Conservation (phyloP, 2,329 filamentous ascomycete species). For the Colletotrichum caudatum region DNA sequence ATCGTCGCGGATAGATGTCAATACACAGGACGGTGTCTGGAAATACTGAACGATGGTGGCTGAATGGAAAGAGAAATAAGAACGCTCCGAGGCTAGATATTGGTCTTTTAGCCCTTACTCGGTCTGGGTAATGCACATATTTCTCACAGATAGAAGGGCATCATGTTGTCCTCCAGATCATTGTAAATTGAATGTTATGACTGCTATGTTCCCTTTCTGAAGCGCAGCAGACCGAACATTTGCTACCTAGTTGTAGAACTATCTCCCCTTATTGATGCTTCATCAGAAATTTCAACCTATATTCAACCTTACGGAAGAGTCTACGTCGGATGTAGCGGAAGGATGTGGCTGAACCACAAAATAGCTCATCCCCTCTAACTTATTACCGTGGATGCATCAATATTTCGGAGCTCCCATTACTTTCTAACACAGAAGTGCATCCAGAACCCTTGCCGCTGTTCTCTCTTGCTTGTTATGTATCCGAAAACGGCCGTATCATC, state of each 20-base stretch:
- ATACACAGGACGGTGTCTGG: neutral
- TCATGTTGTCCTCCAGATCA: constrained; percentile 12
- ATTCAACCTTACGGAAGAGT: neutral
- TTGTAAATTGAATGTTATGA: neutral
- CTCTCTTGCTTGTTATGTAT: neutral
- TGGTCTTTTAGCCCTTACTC: neutral
- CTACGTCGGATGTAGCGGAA: no score
- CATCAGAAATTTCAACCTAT: fast-evolving
- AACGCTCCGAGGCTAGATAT: neutral
- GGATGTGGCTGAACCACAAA: neutral
- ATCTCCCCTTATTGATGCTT: no score
- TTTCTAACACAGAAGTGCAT: neutral
- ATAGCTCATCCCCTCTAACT: neutral
- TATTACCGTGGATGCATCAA: neutral
- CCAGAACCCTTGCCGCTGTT: neutral
- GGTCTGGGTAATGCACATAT: constrained; percentile 2
- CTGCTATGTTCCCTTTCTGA: neutral
- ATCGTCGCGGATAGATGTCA: neutral
- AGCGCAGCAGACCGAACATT: neutral
- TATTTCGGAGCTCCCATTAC: neutral
- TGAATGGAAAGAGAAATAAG: no score
- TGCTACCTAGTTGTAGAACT: no score
- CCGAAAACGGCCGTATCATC: neutral
- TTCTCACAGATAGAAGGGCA: constrained; percentile 9
- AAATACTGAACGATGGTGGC: no score